Evolutionary conservation across 768 basidiomycete genomes (phyloP), one percentile per base, ranked within the genome.

Genomic region (Suillus occidentalis): DNA sequence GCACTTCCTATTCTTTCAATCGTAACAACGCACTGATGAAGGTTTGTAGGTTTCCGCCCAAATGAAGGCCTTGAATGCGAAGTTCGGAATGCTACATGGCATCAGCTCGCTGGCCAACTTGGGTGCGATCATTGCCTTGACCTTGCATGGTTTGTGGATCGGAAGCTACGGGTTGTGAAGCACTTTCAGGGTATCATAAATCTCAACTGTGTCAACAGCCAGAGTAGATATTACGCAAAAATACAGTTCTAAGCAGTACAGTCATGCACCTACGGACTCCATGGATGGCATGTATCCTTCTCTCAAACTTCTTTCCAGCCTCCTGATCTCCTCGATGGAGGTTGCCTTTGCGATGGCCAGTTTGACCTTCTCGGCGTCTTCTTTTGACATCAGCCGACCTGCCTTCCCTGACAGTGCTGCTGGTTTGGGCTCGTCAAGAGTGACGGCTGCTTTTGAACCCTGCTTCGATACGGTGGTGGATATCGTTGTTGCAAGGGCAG

Each of bases 331-430:
- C 73, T 97, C 94, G 69, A 94, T 86, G 57, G 92, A 95, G 40
- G 89, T 92, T n/a, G 95, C 95, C 67, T 88, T 89, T 67, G 91
- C 90, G 69, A 97, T 95, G 20, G 94, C 94, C 39, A 88, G 87
- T 75, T 88, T 90, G 67, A 97, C 92, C 67, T 87, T 88, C 70
- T 93, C 91, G 72, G 89, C 91, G 71, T 97, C 94, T 75, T 95
- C 94, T 73, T 92, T 92, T 34, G 92, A 94, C 88, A 97, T 90
- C 65, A 97, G 77, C 60, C 94, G 85, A 18, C 94, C 95, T 2
- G 92, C 91, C 73, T 89, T 92, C 39, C 84, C 87, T 62, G 83
- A 72, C 31, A 79, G 72, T 22, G 81, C 78, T 34, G 82, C 82
- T 43, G 83, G 78, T 72, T 87, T 87, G n/a, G 93, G 91, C 76